Base-by-base conservation (phyloP, 106 monocot genomes). In the Apostasia shenzhenica region DNA sequence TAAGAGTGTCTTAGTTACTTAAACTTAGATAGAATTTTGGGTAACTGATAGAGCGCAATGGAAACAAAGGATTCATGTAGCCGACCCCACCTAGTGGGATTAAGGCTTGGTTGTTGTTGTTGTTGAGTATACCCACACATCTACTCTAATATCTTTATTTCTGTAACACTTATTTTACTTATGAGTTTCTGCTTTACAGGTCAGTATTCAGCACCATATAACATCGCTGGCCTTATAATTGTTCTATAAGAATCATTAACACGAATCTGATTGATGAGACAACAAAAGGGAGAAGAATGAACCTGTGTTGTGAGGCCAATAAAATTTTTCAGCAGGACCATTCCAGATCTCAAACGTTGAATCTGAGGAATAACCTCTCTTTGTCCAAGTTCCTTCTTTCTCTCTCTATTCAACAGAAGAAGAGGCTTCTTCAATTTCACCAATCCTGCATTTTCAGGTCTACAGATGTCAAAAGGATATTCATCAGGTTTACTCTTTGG, bases 241-340 rank as follows among this genome's bases (percentile, higher is more conserved):
- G 48, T 10, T 67, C 2, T 9, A 4, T 1, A 39, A 7, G 14
- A 68, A 50, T 38, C 6, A 14, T 41, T 55, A 38, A 45, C 39
- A 3, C 7, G 9, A 54, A 68, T 6, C 50, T 50, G 4, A 50
- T 50, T 5, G 4, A 50, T 6, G 5, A 9, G 39, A 42, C 13
- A 6, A 41, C 9, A 68, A 52, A 73, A 55, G 6, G 1, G 8
- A 55, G 0, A 67, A 12, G 26, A 55, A 56, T 45, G 41, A 50
- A 88, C 81, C 83, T 88, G 84, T 72, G 81, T 79, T n/a, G 76
- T 2, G 26, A 59, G 68, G 38, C 55, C 9, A n/a, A 84, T 44
- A 65, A 69, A 79, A 3, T 65, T 71, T 55, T 88, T 84, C 40
- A 88, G 57, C 10, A 88, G 70, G 42, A 88, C 57, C 88, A 88